Percentiles rank a stretch among this genome's conserved stretches.
These are phyloP conservation scores for Planoprotostelium fungivorum DNA, from an alignment of 78 protist species.

Conservation along the genomic window DNA sequence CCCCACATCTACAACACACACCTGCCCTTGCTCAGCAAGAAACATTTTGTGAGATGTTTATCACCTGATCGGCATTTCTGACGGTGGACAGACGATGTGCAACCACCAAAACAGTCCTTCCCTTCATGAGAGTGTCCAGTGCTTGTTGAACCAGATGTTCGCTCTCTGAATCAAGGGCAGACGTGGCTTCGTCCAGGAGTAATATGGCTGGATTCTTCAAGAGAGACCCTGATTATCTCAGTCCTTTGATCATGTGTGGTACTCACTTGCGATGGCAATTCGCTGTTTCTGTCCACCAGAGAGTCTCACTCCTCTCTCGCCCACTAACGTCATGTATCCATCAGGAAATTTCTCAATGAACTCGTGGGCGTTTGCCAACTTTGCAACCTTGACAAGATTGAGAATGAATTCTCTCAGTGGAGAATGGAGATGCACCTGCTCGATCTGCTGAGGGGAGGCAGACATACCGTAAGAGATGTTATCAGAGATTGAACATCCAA, in stretches of 20 bases:
- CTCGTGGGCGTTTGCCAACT: slow-evolving; percentile 89
- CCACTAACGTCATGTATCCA: slow-evolving; percentile 70
- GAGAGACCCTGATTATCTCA: slow-evolving; percentile 18
- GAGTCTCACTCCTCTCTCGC: slow-evolving; percentile 77
- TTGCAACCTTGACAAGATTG: no score
- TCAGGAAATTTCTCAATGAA: slow-evolving; percentile 68
- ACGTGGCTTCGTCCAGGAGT: slow-evolving; percentile 94
- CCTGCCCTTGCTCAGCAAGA: neutral
- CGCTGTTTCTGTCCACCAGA: slow-evolving; percentile 85
- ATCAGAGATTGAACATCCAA: slow-evolving; percentile 73
- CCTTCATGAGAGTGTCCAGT: slow-evolving; percentile 30
- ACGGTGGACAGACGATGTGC: slow-evolving; percentile 92
- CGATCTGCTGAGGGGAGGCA: slow-evolving; percentile 32
- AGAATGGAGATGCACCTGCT: slow-evolving; percentile 18
- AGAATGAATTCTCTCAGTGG: no score
- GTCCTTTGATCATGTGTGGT: neutral
- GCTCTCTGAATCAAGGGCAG: slow-evolving; percentile 80
- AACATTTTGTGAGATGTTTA: neutral
- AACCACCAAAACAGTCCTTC: slow-evolving; percentile 72
- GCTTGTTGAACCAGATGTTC: slow-evolving; percentile 82
- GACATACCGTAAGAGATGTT: slow-evolving; percentile 77
- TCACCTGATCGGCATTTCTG: slow-evolving; percentile 55
- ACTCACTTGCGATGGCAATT: slow-evolving; percentile 73
- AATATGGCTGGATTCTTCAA: slow-evolving; percentile 74
- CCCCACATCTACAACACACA: neutral